Base-by-base conservation (phyloP, 805 yeast genomes). In the Candida berthetii region DNA sequence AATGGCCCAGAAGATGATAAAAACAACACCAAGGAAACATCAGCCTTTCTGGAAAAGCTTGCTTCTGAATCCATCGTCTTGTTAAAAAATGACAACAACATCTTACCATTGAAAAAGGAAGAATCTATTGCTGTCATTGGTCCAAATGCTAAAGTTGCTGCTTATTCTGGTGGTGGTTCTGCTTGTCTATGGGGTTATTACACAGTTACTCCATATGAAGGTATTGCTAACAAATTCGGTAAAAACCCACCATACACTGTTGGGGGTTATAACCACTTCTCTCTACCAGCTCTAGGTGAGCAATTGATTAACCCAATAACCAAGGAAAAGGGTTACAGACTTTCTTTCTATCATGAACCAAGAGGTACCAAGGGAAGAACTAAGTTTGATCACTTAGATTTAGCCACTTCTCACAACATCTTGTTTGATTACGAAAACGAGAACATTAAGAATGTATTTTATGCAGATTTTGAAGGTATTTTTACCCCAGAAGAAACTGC, bases 161-260 rank as follows among this genome's bases (percentile, higher is more conserved):
- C 72, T 36, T 70, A 66, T 44, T 69, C 76, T 27, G 83, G 85
- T 46, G 85, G 85, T 47, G 85, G 85, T 10, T 76, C 82, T 18
- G 82, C 83, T 38, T 65, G 79, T 9, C 57, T 75, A 52, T 55
- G 54, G 18, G 67, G 77, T 4, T 68, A 74, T 53, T 73, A 75
- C 53, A 61, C 65, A 16, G 64, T 72, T 8, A 63, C 77, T 16
- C 79, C 80, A 4, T 72, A 55, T 37, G 77, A 74, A 15, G 78
- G 74, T 27, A 67, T 76, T 42, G 35, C 57, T 14, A 46, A 55
- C 28, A 60, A 59, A 46, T 14, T 50, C 32, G 58, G 55, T 3
- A 31, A 40, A 14, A 44, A 51, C 3, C 45, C 65, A 24, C 48
- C 50, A 10, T 62, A 62, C 44, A 50, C 64, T 13, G 45, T 61